Conservation (phyloP, 225 moss, liverwort and hornwort species). For the Lunularia cruciata region DNA sequence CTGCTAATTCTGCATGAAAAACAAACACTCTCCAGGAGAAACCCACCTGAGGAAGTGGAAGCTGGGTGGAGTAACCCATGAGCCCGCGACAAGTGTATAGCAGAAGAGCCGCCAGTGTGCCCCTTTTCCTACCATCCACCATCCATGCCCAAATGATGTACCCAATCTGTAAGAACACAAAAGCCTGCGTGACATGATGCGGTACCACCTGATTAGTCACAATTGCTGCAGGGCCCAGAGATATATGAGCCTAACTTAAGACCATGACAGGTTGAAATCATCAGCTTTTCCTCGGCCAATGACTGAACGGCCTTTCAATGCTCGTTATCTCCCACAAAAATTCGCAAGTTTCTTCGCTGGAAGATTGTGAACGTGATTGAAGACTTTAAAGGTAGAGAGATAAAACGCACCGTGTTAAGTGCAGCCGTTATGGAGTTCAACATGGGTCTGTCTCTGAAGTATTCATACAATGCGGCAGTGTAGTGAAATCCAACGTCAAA, state of each 20-base stretch:
- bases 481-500: slow-evolving; percentile 45
- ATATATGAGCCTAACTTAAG: too few relatives aligned
- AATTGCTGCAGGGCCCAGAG: neutral
- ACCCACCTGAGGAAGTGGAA: slow-evolving; percentile 48
- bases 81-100: slow-evolving; percentile 48
- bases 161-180: slow-evolving; percentile 37
- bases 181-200: slow-evolving; percentile 27
- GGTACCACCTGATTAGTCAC: neutral
- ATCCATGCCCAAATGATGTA: slow-evolving; percentile 38
- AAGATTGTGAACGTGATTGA: too few relatives aligned
- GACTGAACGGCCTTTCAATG: too few relatives aligned
- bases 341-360: too few relatives aligned
- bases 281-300: too few relatives aligned
- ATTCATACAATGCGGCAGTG: slow-evolving; percentile 20
- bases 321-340: too few relatives aligned
- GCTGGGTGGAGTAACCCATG: slow-evolving; percentile 50
- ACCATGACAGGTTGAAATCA: too few relatives aligned
- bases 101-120: slow-evolving; percentile 36
- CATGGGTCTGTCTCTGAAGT: slow-evolving; percentile 21
- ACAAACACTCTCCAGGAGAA: neutral
- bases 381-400: neutral
- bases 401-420: slow-evolving; percentile 41
- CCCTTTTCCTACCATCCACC: slow-evolving; percentile 39
- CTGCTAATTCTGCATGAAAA: too few relatives aligned
- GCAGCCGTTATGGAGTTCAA: slow-evolving; percentile 48